Percentiles rank a stretch among this genome's conserved stretches.
Conservation (phyloP, 371 early-diverging fungal genomes). For the Encephalitozoon hellem region DNA sequence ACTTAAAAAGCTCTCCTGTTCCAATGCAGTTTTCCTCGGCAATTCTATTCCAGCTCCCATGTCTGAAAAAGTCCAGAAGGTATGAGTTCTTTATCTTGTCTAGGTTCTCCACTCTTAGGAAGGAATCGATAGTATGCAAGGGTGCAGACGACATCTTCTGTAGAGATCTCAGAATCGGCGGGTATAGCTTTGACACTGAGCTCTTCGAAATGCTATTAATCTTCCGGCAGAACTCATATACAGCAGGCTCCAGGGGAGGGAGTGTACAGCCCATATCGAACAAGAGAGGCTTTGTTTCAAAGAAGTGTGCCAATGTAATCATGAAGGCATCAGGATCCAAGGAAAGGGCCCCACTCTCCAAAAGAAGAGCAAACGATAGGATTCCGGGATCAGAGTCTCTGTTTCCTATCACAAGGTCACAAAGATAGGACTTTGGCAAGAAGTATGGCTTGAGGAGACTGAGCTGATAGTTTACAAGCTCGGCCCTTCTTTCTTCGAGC, state of each 20-base stretch:
- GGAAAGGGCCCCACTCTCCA: constrained; percentile 18
- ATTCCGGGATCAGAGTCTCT: constrained; percentile 36
- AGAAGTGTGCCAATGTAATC: constrained; percentile 36
- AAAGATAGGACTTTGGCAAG: constrained; percentile 16
- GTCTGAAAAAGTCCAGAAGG: constrained; percentile 53
- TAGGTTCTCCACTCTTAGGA: constrained; percentile 2
- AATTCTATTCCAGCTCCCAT: constrained; percentile 36
- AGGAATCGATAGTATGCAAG: constrained; percentile 15
- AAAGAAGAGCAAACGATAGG: constrained; percentile 34
- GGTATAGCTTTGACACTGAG: not conserved
- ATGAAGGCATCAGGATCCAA: constrained; percentile 27
- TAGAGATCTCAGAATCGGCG: not conserved
- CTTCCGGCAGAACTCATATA: not conserved
- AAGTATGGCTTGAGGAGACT: not conserved
- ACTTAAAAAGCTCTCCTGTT: constrained; percentile 51
- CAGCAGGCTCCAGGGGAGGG: not conserved
- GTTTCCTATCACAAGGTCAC: constrained; percentile 42
- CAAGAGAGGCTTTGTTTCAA: constrained; percentile 35
- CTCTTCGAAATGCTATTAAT: constrained; percentile 10
- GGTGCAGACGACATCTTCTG: not conserved
- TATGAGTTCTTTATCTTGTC: constrained; percentile 52
- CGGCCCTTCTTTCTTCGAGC: not conserved
- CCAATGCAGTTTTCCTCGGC: constrained; percentile 42
- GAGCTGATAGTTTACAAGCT: constrained; percentile 31
- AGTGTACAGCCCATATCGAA: not conserved